Evolutionary conservation across 257 asterid species (phyloP), one percentile per base, ranked within the genome.

Genomic region (Solanum dulcamara): DNA sequence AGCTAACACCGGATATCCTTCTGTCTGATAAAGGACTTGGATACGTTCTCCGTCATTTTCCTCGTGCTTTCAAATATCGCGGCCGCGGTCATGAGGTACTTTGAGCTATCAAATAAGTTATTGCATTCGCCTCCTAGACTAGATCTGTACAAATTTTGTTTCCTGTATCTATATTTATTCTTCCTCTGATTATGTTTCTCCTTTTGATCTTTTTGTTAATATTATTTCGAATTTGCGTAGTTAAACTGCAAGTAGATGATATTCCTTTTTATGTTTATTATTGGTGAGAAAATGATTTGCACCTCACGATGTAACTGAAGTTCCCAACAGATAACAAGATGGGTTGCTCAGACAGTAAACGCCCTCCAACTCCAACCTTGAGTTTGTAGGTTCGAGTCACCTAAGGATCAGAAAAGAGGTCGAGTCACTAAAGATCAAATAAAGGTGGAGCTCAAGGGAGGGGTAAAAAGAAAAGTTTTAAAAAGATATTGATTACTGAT

Each of bases 31-130:
- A 89, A 35, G 98, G 99, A 71, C 84, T 96, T 20, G 98, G 98
- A 1, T 91, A 94, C 86, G 84, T 96, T 85, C 99, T 96, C 87
- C 94, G 97, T 81, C 95, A 92, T 88, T 96, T 96, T 75, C 98
- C 97, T 40, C 91, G 92, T 14, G 95, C 94, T 68, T 88, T 95
- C 85, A 96, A 93, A 88, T 94, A 86, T 89, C 97, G 92, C 17
- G 98, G 99, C 88, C 96, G 94, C 28, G 98, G 98, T 37, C 93
- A 92, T 72, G 99, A 96, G 99, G 99, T 96, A 20, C 67, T 12
- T 84, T 80, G 81, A 28, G 55, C 6, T 30, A 50, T 64, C 38
- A 28, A 26, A 62, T 28, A 28, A 59, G 33, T 24, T 60, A 24
- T 32, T 60, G 33, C 9, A 28, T 64, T 5, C 72, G 38, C 37